Conservation (phyloP, 2,329 filamentous ascomycete genomes). For the Diaporthe destruens region DNA sequence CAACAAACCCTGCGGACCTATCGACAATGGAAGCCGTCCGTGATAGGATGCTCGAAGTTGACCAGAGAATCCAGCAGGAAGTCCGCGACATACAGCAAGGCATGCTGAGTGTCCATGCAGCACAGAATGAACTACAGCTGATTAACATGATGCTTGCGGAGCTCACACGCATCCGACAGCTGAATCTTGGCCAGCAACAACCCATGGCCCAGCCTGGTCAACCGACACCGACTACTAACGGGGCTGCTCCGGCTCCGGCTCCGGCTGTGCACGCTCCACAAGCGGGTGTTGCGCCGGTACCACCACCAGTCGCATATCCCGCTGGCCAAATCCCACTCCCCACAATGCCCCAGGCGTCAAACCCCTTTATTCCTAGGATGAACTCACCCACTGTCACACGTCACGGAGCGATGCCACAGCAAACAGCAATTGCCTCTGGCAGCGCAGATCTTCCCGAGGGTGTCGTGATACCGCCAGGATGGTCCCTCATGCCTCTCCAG, state of each 20-base stretch:
- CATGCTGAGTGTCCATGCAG: conserved; percentile 70
- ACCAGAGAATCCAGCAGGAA: conserved; percentile 77
- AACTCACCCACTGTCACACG: conserved; percentile 59
- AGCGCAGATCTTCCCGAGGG: conserved; percentile 73
- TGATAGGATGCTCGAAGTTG: conserved; percentile 73
- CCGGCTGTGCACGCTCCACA: conserved; percentile 5
- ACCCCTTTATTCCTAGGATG: conserved; percentile 50
- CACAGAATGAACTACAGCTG: conserved; percentile 76
- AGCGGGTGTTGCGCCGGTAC: conserved; percentile 15
- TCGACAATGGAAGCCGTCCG: conserved; percentile 59
- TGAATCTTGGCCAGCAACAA: conserved; percentile 53
- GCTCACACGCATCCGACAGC: conserved; percentile 72
- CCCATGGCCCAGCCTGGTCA: conserved; percentile 30
- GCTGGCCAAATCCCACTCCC: conserved; percentile 38
- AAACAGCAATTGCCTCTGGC: conserved; percentile 68
- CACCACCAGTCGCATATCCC: conserved; percentile 46
- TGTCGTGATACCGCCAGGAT: conserved; percentile 73
- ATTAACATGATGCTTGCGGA: conserved; percentile 77
- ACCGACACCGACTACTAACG: conserved; percentile 33
- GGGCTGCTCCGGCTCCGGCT: neutral
- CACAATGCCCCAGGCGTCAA: conserved; percentile 37
- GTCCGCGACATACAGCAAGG: conserved; percentile 74
- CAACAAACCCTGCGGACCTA: conserved; percentile 39
- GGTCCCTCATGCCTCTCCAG: conserved; percentile 73
- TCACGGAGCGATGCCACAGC: conserved; percentile 60